phyloP scores from a whole-genome alignment of 2,329 filamentous ascomycete genomes.

The Sporothrix humicola region DNA sequence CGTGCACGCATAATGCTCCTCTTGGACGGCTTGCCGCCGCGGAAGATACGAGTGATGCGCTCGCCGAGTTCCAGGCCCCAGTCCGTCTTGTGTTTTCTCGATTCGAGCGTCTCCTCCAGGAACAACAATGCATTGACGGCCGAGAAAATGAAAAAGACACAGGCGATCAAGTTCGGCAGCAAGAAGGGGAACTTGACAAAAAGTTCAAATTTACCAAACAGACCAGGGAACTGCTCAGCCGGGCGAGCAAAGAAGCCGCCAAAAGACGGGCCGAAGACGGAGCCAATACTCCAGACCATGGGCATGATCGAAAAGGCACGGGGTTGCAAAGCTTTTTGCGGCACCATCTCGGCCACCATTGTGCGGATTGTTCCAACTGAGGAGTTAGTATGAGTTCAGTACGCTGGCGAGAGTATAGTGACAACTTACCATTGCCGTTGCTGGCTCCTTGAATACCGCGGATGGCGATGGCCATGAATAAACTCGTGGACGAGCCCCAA shows the following conservation, averaged over 20 bases:
- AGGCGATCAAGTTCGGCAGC: slow-evolving; percentile 81
- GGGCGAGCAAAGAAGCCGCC: slow-evolving; percentile 87
- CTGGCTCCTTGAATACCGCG: slow-evolving; percentile 80
- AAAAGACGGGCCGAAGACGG: slow-evolving; percentile 85
- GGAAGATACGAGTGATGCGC: slow-evolving; percentile 57
- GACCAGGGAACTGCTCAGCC: slow-evolving; percentile 70
- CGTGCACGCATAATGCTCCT: slow-evolving; percentile 2
- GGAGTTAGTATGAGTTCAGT: background rate
- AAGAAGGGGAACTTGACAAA: slow-evolving; percentile 80
- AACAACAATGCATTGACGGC: slow-evolving; percentile 77
- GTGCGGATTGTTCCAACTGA: slow-evolving; percentile 87
- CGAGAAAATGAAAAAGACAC: slow-evolving; percentile 77
- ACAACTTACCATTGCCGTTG: slow-evolving; percentile 76
- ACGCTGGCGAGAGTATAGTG: background rate
- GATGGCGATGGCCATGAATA: slow-evolving; percentile 79
- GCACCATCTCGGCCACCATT: slow-evolving; percentile 91
- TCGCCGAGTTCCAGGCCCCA: slow-evolving; percentile 77
- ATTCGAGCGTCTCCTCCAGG: slow-evolving; percentile 81
- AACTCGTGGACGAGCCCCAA: slow-evolving; percentile 81
- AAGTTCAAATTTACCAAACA: slow-evolving; percentile 71
- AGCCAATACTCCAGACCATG: slow-evolving; percentile 83
- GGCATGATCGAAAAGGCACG: slow-evolving; percentile 93
- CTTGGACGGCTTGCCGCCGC: slow-evolving; percentile 34
- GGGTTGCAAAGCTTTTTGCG: slow-evolving; percentile 83
- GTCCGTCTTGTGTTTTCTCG: slow-evolving; percentile 70